A percentile compares a stretch with the other conserved stretches of the same genome.
Conservation (phyloP, 1,139 yeast genomes). For the Yamadazyma dushanensis region DNA sequence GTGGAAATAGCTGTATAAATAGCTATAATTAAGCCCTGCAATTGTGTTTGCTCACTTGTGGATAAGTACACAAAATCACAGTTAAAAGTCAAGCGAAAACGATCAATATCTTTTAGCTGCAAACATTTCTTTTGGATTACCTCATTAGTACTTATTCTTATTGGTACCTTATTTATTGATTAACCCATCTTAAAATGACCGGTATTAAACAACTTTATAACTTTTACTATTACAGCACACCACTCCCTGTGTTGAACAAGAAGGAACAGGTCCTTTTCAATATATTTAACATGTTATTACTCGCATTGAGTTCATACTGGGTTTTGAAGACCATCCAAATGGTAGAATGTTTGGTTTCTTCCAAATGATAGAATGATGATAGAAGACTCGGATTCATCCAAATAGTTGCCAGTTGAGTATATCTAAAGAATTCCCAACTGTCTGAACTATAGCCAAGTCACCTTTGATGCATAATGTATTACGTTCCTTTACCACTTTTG, state of each 20-base stretch:
- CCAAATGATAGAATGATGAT: too few relatives aligned
- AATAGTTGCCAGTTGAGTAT: constrained; percentile 48
- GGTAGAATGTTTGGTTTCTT: constrained; percentile 11
- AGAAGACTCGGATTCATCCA: constrained; percentile 25
- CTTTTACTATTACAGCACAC: constrained; percentile 27
- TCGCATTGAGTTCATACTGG: constrained; percentile 20
- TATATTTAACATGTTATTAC: constrained; percentile 16
- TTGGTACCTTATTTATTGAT: too few relatives aligned
- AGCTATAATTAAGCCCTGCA: too few relatives aligned
- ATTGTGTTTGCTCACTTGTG: too few relatives aligned
- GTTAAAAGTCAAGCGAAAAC: too few relatives aligned
- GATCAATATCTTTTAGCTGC: too few relatives aligned
- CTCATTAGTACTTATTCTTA: too few relatives aligned
- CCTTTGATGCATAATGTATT: constrained; percentile 14
- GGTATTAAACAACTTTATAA: constrained; percentile 19
- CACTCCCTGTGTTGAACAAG: constrained; percentile 29
- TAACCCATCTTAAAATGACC: constrained; percentile 3
- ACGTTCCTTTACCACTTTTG: constrained; percentile 11
- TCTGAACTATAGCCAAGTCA: constrained; percentile 22
- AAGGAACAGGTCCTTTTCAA: constrained; percentile 25
- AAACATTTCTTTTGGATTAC: too few relatives aligned
- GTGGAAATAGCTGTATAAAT: too few relatives aligned
- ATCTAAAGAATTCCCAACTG: constrained; percentile 20
- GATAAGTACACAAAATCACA: too few relatives aligned
- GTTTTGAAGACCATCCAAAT: constrained; percentile 8